A percentile compares a stretch with the other conserved stretches of the same genome.
Evolutionary conservation across 768 basidiomycete species (phyloP).

Genomic region (Stropharia rugosoannulata): DNA sequence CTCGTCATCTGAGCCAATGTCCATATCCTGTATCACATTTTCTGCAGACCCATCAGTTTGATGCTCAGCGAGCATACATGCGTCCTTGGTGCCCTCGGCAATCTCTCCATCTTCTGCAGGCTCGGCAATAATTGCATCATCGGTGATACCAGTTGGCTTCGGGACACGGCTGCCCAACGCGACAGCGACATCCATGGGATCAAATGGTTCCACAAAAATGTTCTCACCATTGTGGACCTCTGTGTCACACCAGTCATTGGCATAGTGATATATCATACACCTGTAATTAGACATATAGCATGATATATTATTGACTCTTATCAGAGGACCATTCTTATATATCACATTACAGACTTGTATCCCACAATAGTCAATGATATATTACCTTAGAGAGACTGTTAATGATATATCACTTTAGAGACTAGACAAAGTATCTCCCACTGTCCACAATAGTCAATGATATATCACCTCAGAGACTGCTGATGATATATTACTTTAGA

Average conservation of each 20-base stretch:
- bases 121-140: too few relatives aligned
- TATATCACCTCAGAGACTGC: background rate
- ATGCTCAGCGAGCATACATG: too few relatives aligned
- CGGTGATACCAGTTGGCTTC: too few relatives aligned
- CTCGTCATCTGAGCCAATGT: too few relatives aligned
- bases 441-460: background rate
- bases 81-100: too few relatives aligned
- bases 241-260: background rate
- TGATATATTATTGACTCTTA: background rate
- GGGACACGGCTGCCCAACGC: too few relatives aligned
- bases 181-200: too few relatives aligned
- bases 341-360: background rate
- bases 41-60: too few relatives aligned
- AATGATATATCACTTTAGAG: background rate
- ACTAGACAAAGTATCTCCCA: background rate
- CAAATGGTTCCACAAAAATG: too few relatives aligned
- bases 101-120: too few relatives aligned
- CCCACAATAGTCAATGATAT: background rate
- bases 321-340: background rate
- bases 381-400: background rate
- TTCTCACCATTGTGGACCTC: too few relatives aligned
- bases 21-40: too few relatives aligned
- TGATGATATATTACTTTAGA: background rate
- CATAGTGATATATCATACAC: background rate
- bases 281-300: background rate